Base-by-base conservation (phyloP, 768 basidiomycete genomes). In the Trametes meyenii region DNA sequence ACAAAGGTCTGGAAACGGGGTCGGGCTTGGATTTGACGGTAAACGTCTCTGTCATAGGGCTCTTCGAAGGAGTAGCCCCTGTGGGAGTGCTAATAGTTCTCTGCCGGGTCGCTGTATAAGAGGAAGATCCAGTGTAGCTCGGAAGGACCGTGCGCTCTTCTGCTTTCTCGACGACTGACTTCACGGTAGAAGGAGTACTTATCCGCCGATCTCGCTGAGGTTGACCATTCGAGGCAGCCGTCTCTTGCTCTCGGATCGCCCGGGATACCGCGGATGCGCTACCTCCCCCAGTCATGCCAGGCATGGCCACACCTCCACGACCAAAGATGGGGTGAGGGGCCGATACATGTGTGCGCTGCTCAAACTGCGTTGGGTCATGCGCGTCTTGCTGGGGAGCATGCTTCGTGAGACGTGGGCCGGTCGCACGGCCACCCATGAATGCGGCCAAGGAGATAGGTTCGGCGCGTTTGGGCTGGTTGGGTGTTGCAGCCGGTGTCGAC, bases 371-470 rank as follows among this genome's bases (percentile, higher is more conserved):
- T 1, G 84, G 85, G 67, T 87, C 83, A 67, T 84, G 77, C 11
- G 80, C 80, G 74, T 93, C 85, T 66, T 78, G 78, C 70, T 93
- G 92, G 4, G 90, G 86, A 17, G 86, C 85, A 67, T 86, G 90
- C 59, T 79, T 83, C 64, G 83, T 92, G 44, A 94, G 79, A 39
- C 87, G 80, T 3, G 90, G 90, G 23, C 90, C 92, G 44, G 84
- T 81, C 14, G 87, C 90, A 26, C 79, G 83, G 7, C 92, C 90
- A 39, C 92, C 92, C 66, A 93, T 93, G 71, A 93, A 91, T 2
- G 87, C 82, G 0, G 92, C 91, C 26, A 93, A 80, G 2, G 92
- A 94, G 10, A 89, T 85, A 12, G 85, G 77, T 43, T 82, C 77
- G 2, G 79, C 39, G 6, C 53, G 52, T 43, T 46, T 59, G 21